Evolutionary conservation across 768 basidiomycete genomes (phyloP).

Genomic region (Cubamyces sp.): DNA sequence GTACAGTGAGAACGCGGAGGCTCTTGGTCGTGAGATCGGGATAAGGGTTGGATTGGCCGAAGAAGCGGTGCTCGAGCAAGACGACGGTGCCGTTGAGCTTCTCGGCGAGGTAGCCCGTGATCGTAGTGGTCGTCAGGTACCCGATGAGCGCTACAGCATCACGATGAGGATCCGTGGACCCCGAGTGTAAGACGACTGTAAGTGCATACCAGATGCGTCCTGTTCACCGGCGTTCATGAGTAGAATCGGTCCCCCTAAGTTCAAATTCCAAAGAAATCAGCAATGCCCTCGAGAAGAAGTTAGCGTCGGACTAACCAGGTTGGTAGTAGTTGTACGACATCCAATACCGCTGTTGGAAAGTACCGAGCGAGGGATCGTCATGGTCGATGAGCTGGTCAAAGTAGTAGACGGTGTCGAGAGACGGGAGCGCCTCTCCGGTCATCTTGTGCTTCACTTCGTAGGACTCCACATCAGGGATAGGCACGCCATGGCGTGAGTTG

Average conservation of each 20-base stretch:
- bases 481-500: too few relatives aligned
- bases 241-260: slow-evolving; percentile 57
- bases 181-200: slow-evolving; percentile 32
- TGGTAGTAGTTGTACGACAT: slow-evolving; percentile 69
- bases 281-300: neutral
- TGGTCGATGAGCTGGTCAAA: slow-evolving; percentile 63
- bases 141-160: slow-evolving; percentile 28
- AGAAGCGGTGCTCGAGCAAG: slow-evolving; percentile 75
- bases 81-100: slow-evolving; percentile 65
- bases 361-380: slow-evolving; percentile 59
- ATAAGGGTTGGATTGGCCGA: slow-evolving; percentile 71
- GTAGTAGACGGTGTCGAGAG: slow-evolving; percentile 44
- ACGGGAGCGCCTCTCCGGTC: slow-evolving; percentile 27
- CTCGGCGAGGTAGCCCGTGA: slow-evolving; percentile 68
- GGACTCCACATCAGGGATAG: too few relatives aligned
- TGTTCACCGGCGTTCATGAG: slow-evolving; percentile 68
- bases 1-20: slow-evolving; percentile 63
- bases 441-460: too few relatives aligned
- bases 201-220: slow-evolving; percentile 41
- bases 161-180: slow-evolving; percentile 5
- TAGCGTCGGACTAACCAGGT: slow-evolving; percentile 28
- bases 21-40: slow-evolving; percentile 61
- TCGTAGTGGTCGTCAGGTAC: slow-evolving; percentile 66
- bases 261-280: neutral
- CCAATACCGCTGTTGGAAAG: slow-evolving; percentile 79